phyloP scores from a whole-genome alignment of 495 filamentous ascomycete species.

The Penicillium crystallinum region DNA sequence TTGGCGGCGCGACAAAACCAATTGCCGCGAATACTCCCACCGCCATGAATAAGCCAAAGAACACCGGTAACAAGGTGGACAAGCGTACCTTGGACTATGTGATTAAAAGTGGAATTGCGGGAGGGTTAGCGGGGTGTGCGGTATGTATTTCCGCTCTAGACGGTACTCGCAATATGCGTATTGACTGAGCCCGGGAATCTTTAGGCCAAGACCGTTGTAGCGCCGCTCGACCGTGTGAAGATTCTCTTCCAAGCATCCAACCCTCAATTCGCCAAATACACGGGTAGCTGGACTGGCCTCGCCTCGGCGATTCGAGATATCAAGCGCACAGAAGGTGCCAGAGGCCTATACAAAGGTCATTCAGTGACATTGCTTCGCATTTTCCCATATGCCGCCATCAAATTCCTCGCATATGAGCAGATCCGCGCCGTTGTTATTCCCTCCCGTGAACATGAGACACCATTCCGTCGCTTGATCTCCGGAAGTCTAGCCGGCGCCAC shows the following conservation, averaged over 20 bases:
- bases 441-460: conserved; percentile 67
- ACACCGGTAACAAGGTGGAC: conserved; percentile 34
- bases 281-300: conserved; percentile 79
- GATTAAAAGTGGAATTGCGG: conserved; percentile 72
- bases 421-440: conserved; percentile 72
- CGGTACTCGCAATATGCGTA: background rate
- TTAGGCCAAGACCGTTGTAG: conserved; percentile 95
- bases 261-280: conserved; percentile 88
- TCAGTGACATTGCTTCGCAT: conserved; percentile 91
- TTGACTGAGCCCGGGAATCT: conserved; percentile 3
- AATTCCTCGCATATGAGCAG: conserved; percentile 97
- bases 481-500: conserved; percentile 81
- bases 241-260: conserved; percentile 97
- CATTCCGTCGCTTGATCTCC: conserved; percentile 67
- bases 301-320: conserved; percentile 76
- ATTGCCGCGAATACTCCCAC: conserved; percentile 1
- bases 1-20: conserved; percentile 15
- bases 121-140: conserved; percentile 82
- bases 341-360: conserved; percentile 86
- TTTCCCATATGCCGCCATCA: conserved; percentile 95
- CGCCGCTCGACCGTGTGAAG: conserved; percentile 94
- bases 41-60: conserved; percentile 11
- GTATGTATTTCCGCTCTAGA: conserved; percentile 44
- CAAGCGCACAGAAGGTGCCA: conserved; percentile 62
- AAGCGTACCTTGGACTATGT: conserved; percentile 82